A percentile compares a stretch with the other conserved stretches of the same genome.
Conservation (phyloP, 2,329 filamentous ascomycete species). For the Pseudopyricularia cyperi region DNA sequence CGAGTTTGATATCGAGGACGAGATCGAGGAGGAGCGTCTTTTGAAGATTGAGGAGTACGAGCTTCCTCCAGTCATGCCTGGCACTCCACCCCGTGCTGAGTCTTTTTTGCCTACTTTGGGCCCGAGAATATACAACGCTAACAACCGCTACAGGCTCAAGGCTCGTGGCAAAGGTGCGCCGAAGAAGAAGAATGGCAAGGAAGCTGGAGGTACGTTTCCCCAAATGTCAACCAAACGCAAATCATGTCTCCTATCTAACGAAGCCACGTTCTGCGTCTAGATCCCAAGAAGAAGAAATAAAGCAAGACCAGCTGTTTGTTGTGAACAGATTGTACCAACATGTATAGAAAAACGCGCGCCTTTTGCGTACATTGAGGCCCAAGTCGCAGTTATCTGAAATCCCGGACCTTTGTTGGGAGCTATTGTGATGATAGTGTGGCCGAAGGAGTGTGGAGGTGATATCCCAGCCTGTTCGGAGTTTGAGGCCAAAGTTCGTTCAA, state of each 20-base stretch:
- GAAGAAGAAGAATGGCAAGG: slow-evolving; percentile 63
- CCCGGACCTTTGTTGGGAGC: background rate
- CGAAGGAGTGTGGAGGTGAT: too few relatives aligned
- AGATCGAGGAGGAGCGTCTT: slow-evolving; percentile 66
- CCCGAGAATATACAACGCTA: background rate
- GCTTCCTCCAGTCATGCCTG: background rate
- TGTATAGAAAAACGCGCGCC: background rate
- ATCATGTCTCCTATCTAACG: background rate
- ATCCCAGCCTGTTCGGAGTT: too few relatives aligned
- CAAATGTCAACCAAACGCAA: slow-evolving; percentile 14
- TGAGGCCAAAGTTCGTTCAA: too few relatives aligned
- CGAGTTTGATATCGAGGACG: slow-evolving; percentile 56
- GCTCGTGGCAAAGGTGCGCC: slow-evolving; percentile 75
- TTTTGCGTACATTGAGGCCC: background rate
- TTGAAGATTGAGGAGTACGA: slow-evolving; percentile 58
- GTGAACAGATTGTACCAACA: slow-evolving; percentile 6
- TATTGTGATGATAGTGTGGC: too few relatives aligned
- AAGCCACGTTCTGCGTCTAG: background rate
- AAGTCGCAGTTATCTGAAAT: background rate
- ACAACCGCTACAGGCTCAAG: slow-evolving; percentile 42
- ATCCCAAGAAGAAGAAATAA: slow-evolving; percentile 16
- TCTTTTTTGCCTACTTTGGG: background rate
- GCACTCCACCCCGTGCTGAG: background rate
- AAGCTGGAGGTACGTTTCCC: slow-evolving; percentile 17
- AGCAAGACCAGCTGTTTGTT: background rate